A percentile compares a stretch with the other conserved stretches of the same genome.
Conservation (phyloP, 2,329 filamentous ascomycete genomes). For the Phialemonium atrogriseum region DNA sequence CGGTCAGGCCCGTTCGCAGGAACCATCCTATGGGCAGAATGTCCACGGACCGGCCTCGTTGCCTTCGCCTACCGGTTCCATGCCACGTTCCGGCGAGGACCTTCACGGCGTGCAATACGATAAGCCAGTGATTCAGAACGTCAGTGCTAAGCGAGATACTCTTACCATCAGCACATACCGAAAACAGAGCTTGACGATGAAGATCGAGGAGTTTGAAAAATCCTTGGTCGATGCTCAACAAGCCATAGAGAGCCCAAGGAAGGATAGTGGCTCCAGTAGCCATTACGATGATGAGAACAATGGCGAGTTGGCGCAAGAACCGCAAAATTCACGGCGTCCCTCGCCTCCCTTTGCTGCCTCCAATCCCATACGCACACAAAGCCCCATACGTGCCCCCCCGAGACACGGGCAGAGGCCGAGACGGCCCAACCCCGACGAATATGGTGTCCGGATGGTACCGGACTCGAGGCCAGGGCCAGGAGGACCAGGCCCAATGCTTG, state of each 20-base stretch:
- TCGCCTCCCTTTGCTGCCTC: not conserved
- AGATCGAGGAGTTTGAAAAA: constrained; percentile 32
- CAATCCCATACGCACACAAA: not conserved
- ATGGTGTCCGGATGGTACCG: not conserved
- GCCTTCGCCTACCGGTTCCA: constrained; percentile 34
- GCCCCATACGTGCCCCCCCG: not conserved
- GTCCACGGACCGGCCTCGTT: constrained; percentile 22
- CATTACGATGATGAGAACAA: constrained; percentile 11
- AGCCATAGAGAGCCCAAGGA: constrained; percentile 5
- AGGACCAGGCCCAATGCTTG: too few relatives aligned
- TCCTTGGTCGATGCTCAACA: constrained; percentile 20
- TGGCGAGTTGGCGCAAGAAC: too few relatives aligned
- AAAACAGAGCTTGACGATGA: constrained; percentile 39
- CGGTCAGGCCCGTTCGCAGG: not conserved
- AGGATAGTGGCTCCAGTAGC: constrained; percentile 14
- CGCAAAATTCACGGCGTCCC: too few relatives aligned
- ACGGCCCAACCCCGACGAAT: constrained; percentile 1
- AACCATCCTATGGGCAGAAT: not conserved
- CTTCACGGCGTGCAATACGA: constrained; percentile 15
- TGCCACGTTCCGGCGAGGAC: constrained; percentile 30
- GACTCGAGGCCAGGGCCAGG: not conserved
- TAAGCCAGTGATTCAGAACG: constrained; percentile 36
- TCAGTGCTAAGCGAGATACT: constrained; percentile 43
- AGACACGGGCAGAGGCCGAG: not conserved
- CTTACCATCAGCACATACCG: constrained; percentile 35